Conservation (phyloP, 441 rosid genomes). For the Eutrema salsugineum region DNA sequence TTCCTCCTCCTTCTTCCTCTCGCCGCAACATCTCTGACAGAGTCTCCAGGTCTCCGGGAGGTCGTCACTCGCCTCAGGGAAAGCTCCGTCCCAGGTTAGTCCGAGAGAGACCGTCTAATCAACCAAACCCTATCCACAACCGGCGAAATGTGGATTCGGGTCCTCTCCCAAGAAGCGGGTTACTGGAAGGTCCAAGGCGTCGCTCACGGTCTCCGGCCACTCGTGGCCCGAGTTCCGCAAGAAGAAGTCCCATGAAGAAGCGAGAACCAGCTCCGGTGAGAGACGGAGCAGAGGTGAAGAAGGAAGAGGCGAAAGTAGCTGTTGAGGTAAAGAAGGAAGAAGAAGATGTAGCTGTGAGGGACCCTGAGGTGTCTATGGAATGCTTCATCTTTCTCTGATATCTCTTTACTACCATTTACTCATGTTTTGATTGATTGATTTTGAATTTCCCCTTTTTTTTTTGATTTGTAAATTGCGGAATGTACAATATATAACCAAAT, state of each 20-base stretch:
- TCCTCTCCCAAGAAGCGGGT: conserved; percentile 37
- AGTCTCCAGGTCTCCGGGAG: conserved; percentile 36
- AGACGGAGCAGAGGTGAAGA: neutral
- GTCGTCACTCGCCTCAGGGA: conserved; percentile 26
- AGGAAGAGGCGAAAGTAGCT: conserved; percentile 15
- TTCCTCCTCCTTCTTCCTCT: conserved; percentile 42
- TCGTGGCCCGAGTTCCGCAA: conserved; percentile 31
- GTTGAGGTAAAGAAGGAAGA: conserved; percentile 28
- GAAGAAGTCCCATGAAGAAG: conserved; percentile 41
- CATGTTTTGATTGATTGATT: conserved; percentile 11
- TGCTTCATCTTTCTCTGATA: conserved; percentile 81
- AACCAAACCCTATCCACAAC: conserved; percentile 28
- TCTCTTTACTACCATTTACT: neutral
- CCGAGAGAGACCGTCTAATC: conserved; percentile 32
- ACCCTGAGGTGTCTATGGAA: conserved; percentile 76
- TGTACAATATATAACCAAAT: conserved; percentile 30
- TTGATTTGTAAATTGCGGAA: conserved; percentile 18
- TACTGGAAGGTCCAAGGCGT: conserved; percentile 35
- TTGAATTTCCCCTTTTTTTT: neutral
- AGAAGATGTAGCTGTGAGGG: conserved; percentile 36
- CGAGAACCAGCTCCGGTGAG: conserved; percentile 30
- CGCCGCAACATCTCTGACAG: conserved; percentile 45
- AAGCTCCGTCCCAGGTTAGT: conserved; percentile 28
- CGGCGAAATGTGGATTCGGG: conserved; percentile 33
- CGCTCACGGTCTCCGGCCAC: conserved; percentile 58